A percentile compares a stretch with the other conserved stretches of the same genome.
Evolutionary conservation across 2,329 filamentous ascomycete genomes (phyloP).

Genomic region (Epichloe sp.): DNA sequence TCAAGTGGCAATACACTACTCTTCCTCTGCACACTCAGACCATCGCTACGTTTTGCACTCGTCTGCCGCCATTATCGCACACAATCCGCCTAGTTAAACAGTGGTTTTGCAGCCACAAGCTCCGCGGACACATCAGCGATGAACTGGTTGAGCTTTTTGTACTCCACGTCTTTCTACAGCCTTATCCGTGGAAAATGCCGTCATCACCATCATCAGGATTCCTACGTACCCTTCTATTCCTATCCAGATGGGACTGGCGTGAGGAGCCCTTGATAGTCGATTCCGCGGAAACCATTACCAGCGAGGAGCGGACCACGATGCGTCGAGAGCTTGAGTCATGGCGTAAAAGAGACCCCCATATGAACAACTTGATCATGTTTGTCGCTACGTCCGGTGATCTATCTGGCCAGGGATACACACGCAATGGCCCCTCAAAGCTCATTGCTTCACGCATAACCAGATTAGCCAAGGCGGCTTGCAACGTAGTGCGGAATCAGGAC

Average conservation of each 20-base stretch:
- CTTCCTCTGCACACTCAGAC: constrained; percentile 71
- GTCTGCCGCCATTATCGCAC: constrained; percentile 65
- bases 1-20: constrained; percentile 59
- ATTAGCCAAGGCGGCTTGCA: constrained; percentile 64
- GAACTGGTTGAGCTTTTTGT: constrained; percentile 79
- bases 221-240: constrained; percentile 62
- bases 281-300: constrained; percentile 45
- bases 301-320: constrained; percentile 47
- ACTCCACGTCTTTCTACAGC: constrained; percentile 63
- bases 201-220: constrained; percentile 70
- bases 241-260: constrained; percentile 88
- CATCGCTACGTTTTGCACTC: constrained; percentile 65
- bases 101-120: constrained; percentile 79
- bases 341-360: constrained; percentile 74
- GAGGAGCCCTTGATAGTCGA: constrained; percentile 72
- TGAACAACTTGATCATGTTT: constrained; percentile 74
- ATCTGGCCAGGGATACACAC: constrained; percentile 71
- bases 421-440: constrained; percentile 59
- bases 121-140: constrained; percentile 60
- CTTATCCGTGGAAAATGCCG: constrained; percentile 68
- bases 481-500: constrained; percentile 41
- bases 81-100: constrained; percentile 76
- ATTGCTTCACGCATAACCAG: constrained; percentile 72
- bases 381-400: constrained; percentile 67
- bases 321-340: constrained; percentile 65